Evolutionary conservation across 140 eudicot genomes (phyloP), one percentile per base, ranked within the genome.

Genomic region (Erigeron philadelphicus): DNA sequence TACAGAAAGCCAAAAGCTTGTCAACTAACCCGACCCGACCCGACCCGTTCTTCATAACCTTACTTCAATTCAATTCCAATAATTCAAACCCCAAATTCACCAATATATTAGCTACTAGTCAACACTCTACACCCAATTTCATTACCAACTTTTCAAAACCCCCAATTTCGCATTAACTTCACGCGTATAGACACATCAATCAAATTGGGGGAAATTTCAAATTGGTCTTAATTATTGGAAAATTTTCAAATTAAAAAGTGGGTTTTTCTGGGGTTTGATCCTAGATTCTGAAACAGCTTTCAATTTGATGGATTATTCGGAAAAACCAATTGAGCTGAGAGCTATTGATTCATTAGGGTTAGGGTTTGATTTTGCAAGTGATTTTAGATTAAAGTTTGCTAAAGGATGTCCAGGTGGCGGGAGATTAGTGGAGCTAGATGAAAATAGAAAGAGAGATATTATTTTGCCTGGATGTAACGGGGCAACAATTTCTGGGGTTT

Each of bases 351-450:
- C 95, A 0, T 59, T 93, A 45, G 98, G 98, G 53, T 81, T 76
- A 59, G 98, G 98, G 71, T 93, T 93, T 72, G 98, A 93, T 81
- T 72, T 93, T 18, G 95, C 98, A 5, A 89, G 90, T 56, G 98
- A 93, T 78, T 93, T 93, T 61, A 68, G 96, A 79, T 72, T 93
- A 19, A 93, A 85, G 81, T 93, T 86, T 67, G 98, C 90, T 0
- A 93, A 93, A 48, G 25, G 72, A 48, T 81, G 84, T 49, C 88
- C 86, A 0, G 78, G 64, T 19, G 95, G 91, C 12, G 92, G 83
- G 21, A 81, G 98, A 61, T 79, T 92, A 80, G 86, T 92, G 35
- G 75, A 75, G 47, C 61, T 92, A 43, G 95, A 92, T 63, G 85
- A 92, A 41, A 11, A 56, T 11, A 65, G 75, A 53, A 67, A 56